Percentiles rank a stretch among this genome's conserved stretches.
These are phyloP conservation scores for Lathyrus sativus DNA, from an alignment of 306 rosid genomes.

Conservation along the genomic window DNA sequence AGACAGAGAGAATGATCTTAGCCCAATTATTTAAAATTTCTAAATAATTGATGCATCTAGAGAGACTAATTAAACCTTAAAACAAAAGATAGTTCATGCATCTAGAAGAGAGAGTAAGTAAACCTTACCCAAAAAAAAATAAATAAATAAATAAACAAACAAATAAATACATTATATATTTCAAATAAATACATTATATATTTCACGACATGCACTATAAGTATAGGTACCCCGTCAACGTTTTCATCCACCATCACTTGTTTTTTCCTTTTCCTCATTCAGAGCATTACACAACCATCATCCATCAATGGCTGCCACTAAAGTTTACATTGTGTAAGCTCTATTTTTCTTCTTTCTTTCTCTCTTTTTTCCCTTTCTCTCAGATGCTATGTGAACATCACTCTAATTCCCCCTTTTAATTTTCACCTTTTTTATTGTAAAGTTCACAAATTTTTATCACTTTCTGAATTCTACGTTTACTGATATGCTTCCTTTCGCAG, in stretches of 20 bases:
- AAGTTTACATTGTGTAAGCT: slow-evolving; percentile 88
- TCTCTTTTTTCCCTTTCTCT: background rate
- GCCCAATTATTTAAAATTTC: too few relatives aligned
- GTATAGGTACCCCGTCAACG: slow-evolving; percentile 48
- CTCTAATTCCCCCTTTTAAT: background rate
- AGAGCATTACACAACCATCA: background rate
- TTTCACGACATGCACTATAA: slow-evolving; percentile 10
- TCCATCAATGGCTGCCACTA: slow-evolving; percentile 73
- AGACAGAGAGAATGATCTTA: too few relatives aligned
- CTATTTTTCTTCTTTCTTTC: slow-evolving; percentile 30
- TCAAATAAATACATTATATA: background rate
- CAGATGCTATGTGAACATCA: background rate
- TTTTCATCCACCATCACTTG: slow-evolving; percentile 43
- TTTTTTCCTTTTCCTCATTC: slow-evolving; percentile 9
- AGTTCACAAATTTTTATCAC: slow-evolving; percentile 16
- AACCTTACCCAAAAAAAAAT: too few relatives aligned
- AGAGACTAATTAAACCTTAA: too few relatives aligned
- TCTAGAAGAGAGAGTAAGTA: too few relatives aligned
- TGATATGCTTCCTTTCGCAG: slow-evolving; percentile 25
- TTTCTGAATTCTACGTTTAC: slow-evolving; percentile 37
- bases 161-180: too few relatives aligned
- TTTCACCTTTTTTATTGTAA: background rate
- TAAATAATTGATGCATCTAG: too few relatives aligned
- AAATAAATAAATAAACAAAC: too few relatives aligned
- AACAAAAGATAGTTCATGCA: too few relatives aligned